phyloP scores from a whole-genome alignment of 2,329 filamentous ascomycete species.

The Apiospora aurea region DNA sequence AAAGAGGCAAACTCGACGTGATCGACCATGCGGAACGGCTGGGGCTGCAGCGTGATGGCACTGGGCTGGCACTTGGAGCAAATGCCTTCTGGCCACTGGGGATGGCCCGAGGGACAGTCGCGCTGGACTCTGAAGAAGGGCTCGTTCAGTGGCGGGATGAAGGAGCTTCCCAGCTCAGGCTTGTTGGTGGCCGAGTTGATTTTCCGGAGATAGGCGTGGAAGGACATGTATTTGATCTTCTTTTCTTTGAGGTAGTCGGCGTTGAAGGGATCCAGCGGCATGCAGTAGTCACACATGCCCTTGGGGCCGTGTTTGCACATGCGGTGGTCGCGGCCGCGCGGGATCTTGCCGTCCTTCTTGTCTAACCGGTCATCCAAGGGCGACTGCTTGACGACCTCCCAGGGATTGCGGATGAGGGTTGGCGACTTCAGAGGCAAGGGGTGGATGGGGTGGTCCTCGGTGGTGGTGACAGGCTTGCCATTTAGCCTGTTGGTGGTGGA shows the following conservation, averaged over 20 bases:
- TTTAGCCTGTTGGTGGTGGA: constrained; percentile 73
- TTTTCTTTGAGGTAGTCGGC: constrained; percentile 88
- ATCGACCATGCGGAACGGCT: constrained; percentile 95
- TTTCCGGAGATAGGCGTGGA: constrained; percentile 93
- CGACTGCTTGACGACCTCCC: constrained; percentile 91
- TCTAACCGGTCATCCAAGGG: constrained; percentile 87
- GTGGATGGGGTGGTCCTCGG: constrained; percentile 71
- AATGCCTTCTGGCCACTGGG: constrained; percentile 93
- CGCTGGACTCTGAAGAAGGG: constrained; percentile 89
- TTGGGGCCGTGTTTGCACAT: constrained; percentile 95
- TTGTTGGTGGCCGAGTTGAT: constrained; percentile 97
- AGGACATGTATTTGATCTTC: constrained; percentile 98
- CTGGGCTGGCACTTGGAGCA: constrained; percentile 98
- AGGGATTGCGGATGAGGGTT: constrained; percentile 80
- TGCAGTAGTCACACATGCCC: constrained; percentile 99
- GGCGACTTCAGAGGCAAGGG: constrained; percentile 63
- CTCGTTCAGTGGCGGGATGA: constrained; percentile 93
- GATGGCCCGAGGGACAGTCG: constrained; percentile 92
- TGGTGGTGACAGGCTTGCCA: constrained; percentile 74
- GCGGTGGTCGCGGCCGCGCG: constrained; percentile 39
- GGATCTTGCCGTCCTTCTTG: constrained; percentile 76
- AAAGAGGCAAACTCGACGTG: constrained; percentile 95
- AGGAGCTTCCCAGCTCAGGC: constrained; percentile 90
- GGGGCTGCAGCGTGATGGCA: constrained; percentile 92
- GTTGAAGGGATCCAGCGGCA: constrained; percentile 94